Percentiles rank a stretch among this genome's conserved stretches.
Conservation (phyloP, 2,329 filamentous ascomycete genomes). For the Xylaria sp. region DNA sequence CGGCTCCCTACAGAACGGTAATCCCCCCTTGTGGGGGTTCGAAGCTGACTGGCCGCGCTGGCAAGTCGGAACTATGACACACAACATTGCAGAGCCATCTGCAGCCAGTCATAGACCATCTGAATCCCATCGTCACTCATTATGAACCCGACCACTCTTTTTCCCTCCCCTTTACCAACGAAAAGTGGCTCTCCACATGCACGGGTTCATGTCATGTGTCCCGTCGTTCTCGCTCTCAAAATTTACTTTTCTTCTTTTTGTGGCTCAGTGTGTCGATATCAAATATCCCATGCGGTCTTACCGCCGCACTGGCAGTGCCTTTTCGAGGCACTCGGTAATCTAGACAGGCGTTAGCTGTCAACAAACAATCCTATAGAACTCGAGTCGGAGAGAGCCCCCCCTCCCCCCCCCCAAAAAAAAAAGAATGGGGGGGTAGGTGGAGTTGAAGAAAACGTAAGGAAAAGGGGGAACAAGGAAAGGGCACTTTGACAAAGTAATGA, state of each 20-base stretch:
- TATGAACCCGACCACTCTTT: background rate
- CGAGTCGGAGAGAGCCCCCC: constrained; percentile 1
- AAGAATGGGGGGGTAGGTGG: no score
- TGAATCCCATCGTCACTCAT: background rate
- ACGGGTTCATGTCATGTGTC: background rate
- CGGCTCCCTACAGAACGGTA: no score
- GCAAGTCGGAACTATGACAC: no score
- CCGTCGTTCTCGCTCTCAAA: background rate
- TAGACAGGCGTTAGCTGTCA: constrained; percentile 16
- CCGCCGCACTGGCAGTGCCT: constrained; percentile 33
- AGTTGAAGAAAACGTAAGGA: no score
- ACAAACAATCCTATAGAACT: background rate
- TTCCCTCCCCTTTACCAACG: background rate
- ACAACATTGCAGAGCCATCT: no score
- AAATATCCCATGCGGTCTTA: constrained; percentile 19
- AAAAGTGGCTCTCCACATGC: background rate
- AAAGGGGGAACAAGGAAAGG: no score
- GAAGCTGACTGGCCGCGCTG: no score
- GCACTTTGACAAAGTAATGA: no score
- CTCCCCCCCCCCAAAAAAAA: no score
- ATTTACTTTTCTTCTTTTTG: background rate
- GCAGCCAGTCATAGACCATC: background rate
- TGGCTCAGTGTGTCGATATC: constrained; percentile 6
- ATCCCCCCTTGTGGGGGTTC: no score
- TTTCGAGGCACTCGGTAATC: constrained; percentile 41